Conservation (phyloP, 345 rosid species). For the Gossypium anomalum region DNA sequence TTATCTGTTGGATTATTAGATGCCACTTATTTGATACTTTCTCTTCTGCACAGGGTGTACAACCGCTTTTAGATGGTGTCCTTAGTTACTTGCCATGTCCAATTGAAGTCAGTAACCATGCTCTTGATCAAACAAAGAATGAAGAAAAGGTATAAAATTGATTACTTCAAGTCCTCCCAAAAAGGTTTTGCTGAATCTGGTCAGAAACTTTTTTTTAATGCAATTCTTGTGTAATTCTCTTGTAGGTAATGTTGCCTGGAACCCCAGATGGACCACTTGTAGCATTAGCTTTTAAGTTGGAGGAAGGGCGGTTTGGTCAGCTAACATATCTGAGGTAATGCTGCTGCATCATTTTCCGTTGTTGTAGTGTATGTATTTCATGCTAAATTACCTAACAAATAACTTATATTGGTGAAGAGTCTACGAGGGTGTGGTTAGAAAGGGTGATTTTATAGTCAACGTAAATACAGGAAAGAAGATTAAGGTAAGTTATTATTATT, state of each 20-base stretch:
- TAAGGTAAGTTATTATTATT: conserved; percentile 46
- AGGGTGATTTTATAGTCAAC: conserved; percentile 86
- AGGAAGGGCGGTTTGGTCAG: conserved; percentile 97
- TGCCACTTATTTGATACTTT: conserved; percentile 1
- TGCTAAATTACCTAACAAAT: conserved; percentile 22
- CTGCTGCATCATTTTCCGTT: conserved; percentile 7
- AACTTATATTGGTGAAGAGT: conserved; percentile 46
- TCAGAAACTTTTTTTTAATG: neutral
- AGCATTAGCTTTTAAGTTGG: conserved; percentile 95
- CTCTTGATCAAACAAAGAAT: conserved; percentile 81
- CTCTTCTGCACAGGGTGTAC: conserved; percentile 66
- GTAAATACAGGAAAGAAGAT: conserved; percentile 91
- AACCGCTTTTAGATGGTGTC: conserved; percentile 88
- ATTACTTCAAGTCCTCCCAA: neutral
- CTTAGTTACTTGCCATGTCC: conserved; percentile 86
- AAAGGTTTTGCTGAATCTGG: neutral
- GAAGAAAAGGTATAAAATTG: conserved; percentile 75
- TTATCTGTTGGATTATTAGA: neutral
- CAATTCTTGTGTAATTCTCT: conserved; percentile 11
- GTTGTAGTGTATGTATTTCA: neutral
- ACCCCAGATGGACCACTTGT: conserved; percentile 96
- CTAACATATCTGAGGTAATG: conserved; percentile 78
- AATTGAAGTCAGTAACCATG: conserved; percentile 79
- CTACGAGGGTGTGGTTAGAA: conserved; percentile 89
- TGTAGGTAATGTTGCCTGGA: conserved; percentile 70